Evolutionary conservation across 202 grass and related monocot species (phyloP).

Genomic region (Zoysia matrella): DNA sequence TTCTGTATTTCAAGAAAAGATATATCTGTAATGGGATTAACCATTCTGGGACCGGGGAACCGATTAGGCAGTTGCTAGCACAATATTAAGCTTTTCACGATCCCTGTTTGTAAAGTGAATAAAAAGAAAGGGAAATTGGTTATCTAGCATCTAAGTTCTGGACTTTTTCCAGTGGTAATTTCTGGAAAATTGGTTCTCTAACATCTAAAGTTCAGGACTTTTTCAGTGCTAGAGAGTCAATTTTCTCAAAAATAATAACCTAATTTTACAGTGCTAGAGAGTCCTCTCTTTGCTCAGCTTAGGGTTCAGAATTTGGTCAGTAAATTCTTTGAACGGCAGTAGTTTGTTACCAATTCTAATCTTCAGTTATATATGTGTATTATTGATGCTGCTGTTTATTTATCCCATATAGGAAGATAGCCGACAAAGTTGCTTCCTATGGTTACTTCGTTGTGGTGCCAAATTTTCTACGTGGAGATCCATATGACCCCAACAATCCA

Average conservation of each 20-base stretch:
- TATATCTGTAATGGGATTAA: not conserved
- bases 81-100: not conserved
- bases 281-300: not conserved
- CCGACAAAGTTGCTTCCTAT: slow-evolving; percentile 58
- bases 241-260: no score
- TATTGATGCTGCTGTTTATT: not conserved
- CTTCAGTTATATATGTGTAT: not conserved
- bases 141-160: no score
- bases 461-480: slow-evolving; percentile 70
- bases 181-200: no score
- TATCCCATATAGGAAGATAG: slow-evolving; percentile 59
- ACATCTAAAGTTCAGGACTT: no score
- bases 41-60: not conserved
- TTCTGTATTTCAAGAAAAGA: not conserved
- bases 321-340: not conserved
- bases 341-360: not conserved
- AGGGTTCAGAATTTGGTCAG: not conserved
- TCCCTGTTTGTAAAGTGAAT: not conserved
- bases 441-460: slow-evolving; percentile 71
- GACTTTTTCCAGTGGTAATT: no score
- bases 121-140: not conserved
- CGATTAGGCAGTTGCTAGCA: not conserved
- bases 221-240: no score
- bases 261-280: no score
- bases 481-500: slow-evolving; percentile 46